These are phyloP conservation scores for Globisporangium uncinulatum DNA, from an alignment of 352 stramenopile species.

Conservation along the genomic window DNA sequence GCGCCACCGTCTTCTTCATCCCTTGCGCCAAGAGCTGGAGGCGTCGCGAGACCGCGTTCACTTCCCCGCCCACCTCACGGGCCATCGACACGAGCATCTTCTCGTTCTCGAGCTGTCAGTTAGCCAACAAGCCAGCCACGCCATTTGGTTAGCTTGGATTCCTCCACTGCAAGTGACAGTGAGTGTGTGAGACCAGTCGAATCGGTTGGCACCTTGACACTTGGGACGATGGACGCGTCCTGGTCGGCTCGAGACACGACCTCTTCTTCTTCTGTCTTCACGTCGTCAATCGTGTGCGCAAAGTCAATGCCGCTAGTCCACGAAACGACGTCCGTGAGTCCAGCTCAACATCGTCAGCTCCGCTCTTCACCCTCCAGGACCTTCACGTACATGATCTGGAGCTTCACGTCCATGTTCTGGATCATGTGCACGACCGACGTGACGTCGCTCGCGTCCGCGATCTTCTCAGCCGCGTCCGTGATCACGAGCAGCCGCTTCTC, in stretches of 20 bases:
- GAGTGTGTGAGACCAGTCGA: no score
- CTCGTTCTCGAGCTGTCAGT: conserved; percentile 59
- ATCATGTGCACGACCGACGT: conserved; percentile 73
- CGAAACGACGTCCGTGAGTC: background rate
- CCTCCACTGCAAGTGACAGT: background rate
- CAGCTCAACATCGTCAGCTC: no score
- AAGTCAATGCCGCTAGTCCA: conserved; percentile 62
- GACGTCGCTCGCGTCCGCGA: conserved; percentile 56
- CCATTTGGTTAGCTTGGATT: background rate
- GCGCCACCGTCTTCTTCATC: conserved; percentile 66
- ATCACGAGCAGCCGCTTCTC: conserved; percentile 72
- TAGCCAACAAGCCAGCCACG: background rate
- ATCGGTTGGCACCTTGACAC: conserved; percentile 18
- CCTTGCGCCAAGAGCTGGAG: conserved; percentile 73
- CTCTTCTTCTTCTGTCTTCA: conserved; percentile 12
- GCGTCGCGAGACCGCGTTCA: conserved; percentile 59
- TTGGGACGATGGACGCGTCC: conserved; percentile 6
- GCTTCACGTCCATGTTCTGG: conserved; percentile 67
- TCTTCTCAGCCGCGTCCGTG: conserved; percentile 58
- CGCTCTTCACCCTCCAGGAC: background rate
- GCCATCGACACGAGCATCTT: conserved; percentile 84
- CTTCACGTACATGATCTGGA: conserved; percentile 67
- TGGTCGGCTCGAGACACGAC: background rate
- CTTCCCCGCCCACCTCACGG: conserved; percentile 56
- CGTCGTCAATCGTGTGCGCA: conserved; percentile 31